Conservation (phyloP, 352 stramenopile genomes). For the Phytophthora cactorum region DNA sequence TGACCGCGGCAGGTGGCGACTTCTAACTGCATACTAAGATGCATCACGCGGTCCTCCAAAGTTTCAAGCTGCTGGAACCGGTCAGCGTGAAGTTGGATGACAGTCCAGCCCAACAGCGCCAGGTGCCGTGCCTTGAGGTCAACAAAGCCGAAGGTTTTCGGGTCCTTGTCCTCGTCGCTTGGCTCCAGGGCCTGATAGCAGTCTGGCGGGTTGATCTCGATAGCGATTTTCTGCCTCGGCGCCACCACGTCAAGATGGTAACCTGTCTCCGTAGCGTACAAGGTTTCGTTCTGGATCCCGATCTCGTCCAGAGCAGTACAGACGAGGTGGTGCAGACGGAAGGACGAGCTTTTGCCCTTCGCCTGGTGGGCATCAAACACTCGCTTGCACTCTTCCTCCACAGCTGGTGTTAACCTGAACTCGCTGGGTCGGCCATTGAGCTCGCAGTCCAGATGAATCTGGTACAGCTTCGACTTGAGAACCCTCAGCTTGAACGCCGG, state of each 20-base stretch:
- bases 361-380: constrained; percentile 57
- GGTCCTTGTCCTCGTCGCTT: constrained; percentile 40
- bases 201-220: constrained; percentile 66
- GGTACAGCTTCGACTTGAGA: constrained; percentile 63
- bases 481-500: constrained; percentile 43
- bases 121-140: constrained; percentile 75
- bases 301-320: constrained; percentile 65
- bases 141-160: constrained; percentile 57
- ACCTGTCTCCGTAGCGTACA: constrained; percentile 39
- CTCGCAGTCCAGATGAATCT: constrained; percentile 69
- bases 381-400: constrained; percentile 46
- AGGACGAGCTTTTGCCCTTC: constrained; percentile 62
- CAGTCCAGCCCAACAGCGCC: constrained; percentile 66
- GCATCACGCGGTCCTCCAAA: constrained; percentile 55
- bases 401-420: constrained; percentile 37
- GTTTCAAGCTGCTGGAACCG: constrained; percentile 58
- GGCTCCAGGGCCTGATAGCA: constrained; percentile 55
- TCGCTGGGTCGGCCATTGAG: constrained; percentile 38
- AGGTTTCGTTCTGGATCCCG: constrained; percentile 43
- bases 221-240: constrained; percentile 57
- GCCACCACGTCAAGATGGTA: constrained; percentile 68
- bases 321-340: constrained; percentile 63
- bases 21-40: constrained; percentile 76
- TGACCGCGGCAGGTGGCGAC: constrained; percentile 50
- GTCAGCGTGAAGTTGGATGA: constrained; percentile 67